Evolutionary conservation across 345 rosid genomes (phyloP).

Genomic region (Salix caprea): DNA sequence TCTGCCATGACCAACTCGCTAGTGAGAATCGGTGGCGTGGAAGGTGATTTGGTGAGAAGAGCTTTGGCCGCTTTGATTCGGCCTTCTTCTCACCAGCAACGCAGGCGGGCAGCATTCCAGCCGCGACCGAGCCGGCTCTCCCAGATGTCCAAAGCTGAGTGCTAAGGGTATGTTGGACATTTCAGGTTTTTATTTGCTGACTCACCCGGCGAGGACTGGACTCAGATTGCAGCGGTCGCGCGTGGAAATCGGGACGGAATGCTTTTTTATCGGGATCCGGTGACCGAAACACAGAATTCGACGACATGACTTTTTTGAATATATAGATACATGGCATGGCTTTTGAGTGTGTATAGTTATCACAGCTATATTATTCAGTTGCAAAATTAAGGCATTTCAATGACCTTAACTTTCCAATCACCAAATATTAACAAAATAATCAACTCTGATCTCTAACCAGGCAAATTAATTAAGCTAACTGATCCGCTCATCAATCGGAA

Average conservation of each 20-base stretch:
- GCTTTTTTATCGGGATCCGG: constrained; percentile 1
- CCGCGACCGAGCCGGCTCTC: constrained; percentile 70
- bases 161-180: background rate
- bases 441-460: background rate
- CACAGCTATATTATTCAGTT: background rate
- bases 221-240: constrained; percentile 1
- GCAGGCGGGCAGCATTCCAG: constrained; percentile 54
- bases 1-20: constrained; percentile 77
- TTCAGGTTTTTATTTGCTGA: background rate
- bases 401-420: background rate
- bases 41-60: constrained; percentile 57
- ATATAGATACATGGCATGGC: background rate
- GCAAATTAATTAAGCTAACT: background rate
- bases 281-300: background rate
- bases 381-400: background rate
- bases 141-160: constrained; percentile 40
- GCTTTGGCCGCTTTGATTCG: constrained; percentile 51
- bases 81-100: constrained; percentile 47
- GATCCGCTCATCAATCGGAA: background rate
- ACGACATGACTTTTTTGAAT: background rate
- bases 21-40: constrained; percentile 63
- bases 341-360: constrained; percentile 3
- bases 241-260: background rate
- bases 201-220: background rate
- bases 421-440: background rate